Evolutionary conservation across 139 green algal species (phyloP).

Genomic region (Chlamydomonas eustigma): DNA sequence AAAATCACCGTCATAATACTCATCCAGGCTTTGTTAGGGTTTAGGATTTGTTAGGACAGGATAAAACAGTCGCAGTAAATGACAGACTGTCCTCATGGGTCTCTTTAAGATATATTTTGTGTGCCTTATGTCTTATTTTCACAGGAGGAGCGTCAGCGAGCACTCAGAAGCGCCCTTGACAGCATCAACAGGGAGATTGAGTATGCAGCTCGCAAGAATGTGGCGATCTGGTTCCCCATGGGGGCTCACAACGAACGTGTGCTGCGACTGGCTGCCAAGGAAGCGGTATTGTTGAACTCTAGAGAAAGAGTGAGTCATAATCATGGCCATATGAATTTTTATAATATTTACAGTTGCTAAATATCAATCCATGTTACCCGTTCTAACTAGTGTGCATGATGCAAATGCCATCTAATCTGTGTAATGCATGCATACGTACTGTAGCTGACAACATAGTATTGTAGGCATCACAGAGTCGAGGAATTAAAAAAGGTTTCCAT

Average conservation of each 20-base stretch:
- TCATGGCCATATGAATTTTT: too few relatives aligned
- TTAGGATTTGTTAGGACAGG: background rate
- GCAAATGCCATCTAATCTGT: too few relatives aligned
- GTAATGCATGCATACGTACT: too few relatives aligned
- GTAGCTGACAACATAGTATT: too few relatives aligned
- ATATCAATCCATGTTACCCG: too few relatives aligned
- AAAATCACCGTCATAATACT: background rate
- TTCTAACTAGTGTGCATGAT: too few relatives aligned
- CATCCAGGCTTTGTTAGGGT: background rate
- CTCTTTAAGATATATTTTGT: background rate
- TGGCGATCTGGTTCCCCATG: slow-evolving; percentile 82
- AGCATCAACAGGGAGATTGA: slow-evolving; percentile 74
- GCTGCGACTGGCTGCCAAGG: slow-evolving; percentile 73
- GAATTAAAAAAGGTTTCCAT: too few relatives aligned
- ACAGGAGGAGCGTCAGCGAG: slow-evolving; percentile 39
- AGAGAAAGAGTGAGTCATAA: slow-evolving; percentile 72
- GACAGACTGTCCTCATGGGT: background rate
- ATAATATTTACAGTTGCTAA: too few relatives aligned
- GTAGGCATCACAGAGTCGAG: too few relatives aligned
- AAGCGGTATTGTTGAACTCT: slow-evolving; percentile 86
- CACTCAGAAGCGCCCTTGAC: slow-evolving; percentile 39
- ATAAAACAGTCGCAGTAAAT: too few relatives aligned
- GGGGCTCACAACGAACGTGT: slow-evolving; percentile 65
- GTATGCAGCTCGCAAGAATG: slow-evolving; percentile 37
- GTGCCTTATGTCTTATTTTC: background rate